These are phyloP conservation scores for Musa balbisiana DNA, from an alignment of 202 grass and related monocot species.

Conservation along the genomic window DNA sequence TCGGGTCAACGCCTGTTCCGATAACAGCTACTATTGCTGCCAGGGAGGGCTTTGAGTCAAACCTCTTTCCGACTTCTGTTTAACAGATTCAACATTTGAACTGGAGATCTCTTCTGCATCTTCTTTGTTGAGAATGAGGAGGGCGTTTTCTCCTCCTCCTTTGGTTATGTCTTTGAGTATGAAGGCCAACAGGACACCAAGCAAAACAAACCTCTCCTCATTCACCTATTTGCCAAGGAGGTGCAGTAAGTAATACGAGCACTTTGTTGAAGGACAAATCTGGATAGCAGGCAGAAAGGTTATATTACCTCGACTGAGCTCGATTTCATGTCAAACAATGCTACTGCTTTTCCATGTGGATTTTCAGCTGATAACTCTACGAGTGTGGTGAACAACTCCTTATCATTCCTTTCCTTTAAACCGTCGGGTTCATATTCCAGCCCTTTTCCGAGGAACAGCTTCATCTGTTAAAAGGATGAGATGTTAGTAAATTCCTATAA, in stretches of 20 bases:
- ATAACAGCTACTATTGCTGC: constrained; percentile 5
- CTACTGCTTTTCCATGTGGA: constrained; percentile 69
- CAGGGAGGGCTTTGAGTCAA: background rate
- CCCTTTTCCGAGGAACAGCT: constrained; percentile 57
- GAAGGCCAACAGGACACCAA: constrained; percentile 42
- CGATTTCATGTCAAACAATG: constrained; percentile 60
- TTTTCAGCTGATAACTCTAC: constrained; percentile 55
- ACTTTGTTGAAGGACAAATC: background rate
- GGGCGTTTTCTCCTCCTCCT: background rate
- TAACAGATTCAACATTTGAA: no score
- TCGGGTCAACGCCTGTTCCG: no score
- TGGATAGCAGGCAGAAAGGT: background rate
- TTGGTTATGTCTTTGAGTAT: constrained; percentile 10
- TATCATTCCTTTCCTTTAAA: constrained; percentile 36
- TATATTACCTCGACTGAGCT: constrained; percentile 46
- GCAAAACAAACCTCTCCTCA: constrained; percentile 70
- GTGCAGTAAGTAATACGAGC: background rate
- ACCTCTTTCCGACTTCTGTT: no score
- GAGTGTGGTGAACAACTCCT: constrained; percentile 36
- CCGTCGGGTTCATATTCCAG: constrained; percentile 62
- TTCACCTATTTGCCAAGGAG: constrained; percentile 39
- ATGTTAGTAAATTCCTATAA: constrained; percentile 3
- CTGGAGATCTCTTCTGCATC: background rate
- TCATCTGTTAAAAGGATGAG: constrained; percentile 48
- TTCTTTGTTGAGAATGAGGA: constrained; percentile 10